Evolutionary conservation across 2,329 filamentous ascomycete species (phyloP).

Genomic region (Venturia oleaginea): DNA sequence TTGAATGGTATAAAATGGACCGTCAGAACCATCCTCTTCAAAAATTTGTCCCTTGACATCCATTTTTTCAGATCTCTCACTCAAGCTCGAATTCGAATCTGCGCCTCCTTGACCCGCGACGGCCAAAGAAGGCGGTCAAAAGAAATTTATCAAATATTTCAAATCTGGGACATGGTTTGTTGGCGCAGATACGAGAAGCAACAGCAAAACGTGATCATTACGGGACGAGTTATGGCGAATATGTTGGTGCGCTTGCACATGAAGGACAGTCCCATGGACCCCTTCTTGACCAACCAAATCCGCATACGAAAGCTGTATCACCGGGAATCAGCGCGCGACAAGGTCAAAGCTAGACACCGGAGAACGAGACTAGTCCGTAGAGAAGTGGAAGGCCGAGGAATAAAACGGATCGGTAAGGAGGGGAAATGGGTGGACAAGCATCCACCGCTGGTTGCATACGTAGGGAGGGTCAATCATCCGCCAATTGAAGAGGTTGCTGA

Average conservation of each 20-base stretch:
- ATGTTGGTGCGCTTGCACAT: neutral
- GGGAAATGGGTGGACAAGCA: neutral
- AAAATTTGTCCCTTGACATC: neutral
- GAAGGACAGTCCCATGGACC: neutral
- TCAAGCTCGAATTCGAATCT: neutral
- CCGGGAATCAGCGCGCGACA: neutral
- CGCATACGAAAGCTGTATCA: neutral
- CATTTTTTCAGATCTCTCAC: neutral
- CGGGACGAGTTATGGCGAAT: neutral
- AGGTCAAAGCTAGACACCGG: neutral
- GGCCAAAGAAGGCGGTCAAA: neutral
- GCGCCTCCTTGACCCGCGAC: neutral
- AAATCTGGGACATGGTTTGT: neutral
- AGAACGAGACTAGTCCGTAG: neutral
- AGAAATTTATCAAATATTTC: neutral
- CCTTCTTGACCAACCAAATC: neutral
- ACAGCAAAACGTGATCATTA: neutral
- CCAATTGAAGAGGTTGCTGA: neutral
- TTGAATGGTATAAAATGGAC: neutral
- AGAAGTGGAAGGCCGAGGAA: neutral
- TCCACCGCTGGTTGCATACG: neutral
- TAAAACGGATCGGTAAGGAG: neutral
- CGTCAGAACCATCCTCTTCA: neutral
- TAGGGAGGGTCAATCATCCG: neutral
- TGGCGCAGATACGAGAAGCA: slow-evolving; percentile 2